Evolutionary conservation across 2,329 filamentous ascomycete genomes (phyloP).

Genomic region (Alternaria sp.): DNA sequence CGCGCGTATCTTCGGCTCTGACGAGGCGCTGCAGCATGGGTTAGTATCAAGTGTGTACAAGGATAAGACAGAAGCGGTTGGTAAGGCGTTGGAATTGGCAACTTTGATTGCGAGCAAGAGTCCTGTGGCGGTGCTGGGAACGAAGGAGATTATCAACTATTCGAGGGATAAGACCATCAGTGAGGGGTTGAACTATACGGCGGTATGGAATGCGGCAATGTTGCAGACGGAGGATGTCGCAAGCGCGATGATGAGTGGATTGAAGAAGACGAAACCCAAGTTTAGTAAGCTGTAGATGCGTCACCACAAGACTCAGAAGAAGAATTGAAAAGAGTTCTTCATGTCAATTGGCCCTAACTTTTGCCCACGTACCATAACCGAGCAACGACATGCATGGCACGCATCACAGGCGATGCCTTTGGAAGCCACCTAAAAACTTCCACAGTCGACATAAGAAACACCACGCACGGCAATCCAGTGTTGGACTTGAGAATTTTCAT

Average conservation of each 20-base stretch:
- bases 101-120: too few species aligned
- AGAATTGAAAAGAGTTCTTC: too few species aligned
- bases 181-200: constrained; percentile 84
- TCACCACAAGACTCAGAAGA: too few species aligned
- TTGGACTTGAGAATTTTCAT: constrained; percentile 55
- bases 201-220: constrained; percentile 85
- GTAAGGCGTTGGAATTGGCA: constrained; percentile 70
- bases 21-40: constrained; percentile 75
- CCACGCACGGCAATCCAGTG: constrained; percentile 15
- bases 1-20: constrained; percentile 72
- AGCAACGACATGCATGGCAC: constrained; percentile 48
- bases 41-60: constrained; percentile 73
- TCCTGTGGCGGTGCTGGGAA: too few species aligned
- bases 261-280: constrained; percentile 80
- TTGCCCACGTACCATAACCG: not conserved
- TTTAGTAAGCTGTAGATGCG: constrained; percentile 84
- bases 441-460: constrained; percentile 4
- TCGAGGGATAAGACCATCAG: constrained; percentile 80
- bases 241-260: too few species aligned
- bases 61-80: constrained; percentile 68
- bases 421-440: too few species aligned
- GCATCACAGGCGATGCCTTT: not conserved
- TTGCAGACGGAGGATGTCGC: constrained; percentile 86
- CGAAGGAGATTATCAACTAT: constrained; percentile 86
- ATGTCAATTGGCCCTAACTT: too few species aligned